Percentiles rank a stretch among this genome's conserved stretches.
Evolutionary conservation across 2,329 filamentous ascomycete genomes (phyloP).

Genomic region (Penicillium sp.): DNA sequence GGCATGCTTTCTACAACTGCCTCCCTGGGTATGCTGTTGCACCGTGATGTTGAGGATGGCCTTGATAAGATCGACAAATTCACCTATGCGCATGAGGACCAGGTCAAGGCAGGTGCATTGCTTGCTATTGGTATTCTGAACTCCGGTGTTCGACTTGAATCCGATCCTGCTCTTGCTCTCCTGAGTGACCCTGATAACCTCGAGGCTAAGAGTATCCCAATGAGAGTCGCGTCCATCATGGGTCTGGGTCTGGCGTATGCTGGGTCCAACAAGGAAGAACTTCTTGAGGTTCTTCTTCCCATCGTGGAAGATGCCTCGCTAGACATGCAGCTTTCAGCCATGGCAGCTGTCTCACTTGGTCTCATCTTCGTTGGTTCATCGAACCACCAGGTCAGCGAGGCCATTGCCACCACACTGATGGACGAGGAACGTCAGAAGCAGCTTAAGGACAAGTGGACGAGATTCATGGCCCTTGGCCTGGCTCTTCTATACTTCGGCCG

Average conservation of each 20-base stretch:
- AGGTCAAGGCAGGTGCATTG: conserved; percentile 88
- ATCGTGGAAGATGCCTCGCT: conserved; percentile 81
- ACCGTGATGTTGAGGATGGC: conserved; percentile 92
- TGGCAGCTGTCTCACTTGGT: conserved; percentile 89
- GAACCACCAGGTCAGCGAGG: conserved; percentile 85
- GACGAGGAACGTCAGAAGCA: conserved; percentile 90
- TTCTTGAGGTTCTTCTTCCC: conserved; percentile 82
- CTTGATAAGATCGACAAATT: conserved; percentile 94
- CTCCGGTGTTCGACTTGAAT: conserved; percentile 84
- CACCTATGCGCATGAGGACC: conserved; percentile 78
- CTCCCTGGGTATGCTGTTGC: conserved; percentile 84
- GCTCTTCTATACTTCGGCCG: conserved; percentile 93
- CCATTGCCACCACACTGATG: conserved; percentile 87
- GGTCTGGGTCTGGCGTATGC: conserved; percentile 93
- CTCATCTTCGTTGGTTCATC: conserved; percentile 92
- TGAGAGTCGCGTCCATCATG: conserved; percentile 88
- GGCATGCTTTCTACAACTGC: conserved; percentile 97
- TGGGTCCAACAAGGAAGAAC: conserved; percentile 85
- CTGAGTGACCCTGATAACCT: conserved; percentile 80
- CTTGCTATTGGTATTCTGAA: conserved; percentile 95
- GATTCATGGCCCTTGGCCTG: conserved; percentile 91
- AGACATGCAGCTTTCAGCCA: conserved; percentile 94
- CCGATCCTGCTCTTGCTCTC: conserved; percentile 86
- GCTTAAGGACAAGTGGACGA: conserved; percentile 96
- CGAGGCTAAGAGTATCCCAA: conserved; percentile 72